These are phyloP conservation scores for Phylloporus scabripes DNA, from an alignment of 768 basidiomycete species.

Conservation along the genomic window DNA sequence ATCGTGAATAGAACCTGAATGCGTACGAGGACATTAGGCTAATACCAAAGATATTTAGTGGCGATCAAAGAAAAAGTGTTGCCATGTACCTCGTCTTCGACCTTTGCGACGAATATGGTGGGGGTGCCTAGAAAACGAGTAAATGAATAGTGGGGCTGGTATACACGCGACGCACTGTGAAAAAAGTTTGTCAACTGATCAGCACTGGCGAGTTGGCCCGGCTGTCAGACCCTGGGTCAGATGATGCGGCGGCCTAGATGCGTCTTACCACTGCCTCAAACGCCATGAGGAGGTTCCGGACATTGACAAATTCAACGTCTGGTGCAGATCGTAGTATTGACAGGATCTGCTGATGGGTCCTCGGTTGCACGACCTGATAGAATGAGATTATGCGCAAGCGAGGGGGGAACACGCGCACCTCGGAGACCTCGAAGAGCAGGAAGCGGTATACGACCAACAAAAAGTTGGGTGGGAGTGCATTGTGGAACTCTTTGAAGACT, in stretches of 20 bases:
- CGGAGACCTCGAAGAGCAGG: slow-evolving; percentile 64
- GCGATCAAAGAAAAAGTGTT: not conserved
- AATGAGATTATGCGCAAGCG: slow-evolving; percentile 1
- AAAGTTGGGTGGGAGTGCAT: slow-evolving; percentile 52
- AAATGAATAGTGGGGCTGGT: not conserved
- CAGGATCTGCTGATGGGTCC: slow-evolving; percentile 47
- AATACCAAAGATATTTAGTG: slow-evolving; percentile 7
- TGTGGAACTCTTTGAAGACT: slow-evolving; percentile 54
- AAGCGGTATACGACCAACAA: slow-evolving; percentile 59
- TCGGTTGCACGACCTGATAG: slow-evolving; percentile 58
- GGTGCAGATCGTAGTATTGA: slow-evolving; percentile 42
- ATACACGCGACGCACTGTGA: slow-evolving; percentile 21
- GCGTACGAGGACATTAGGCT: slow-evolving; percentile 27
- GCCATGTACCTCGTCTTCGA: slow-evolving; percentile 46
- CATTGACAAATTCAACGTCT: slow-evolving; percentile 37
- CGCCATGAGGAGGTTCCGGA: slow-evolving; percentile 41
- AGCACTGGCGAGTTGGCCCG: slow-evolving; percentile 44
- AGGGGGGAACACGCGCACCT: slow-evolving; percentile 37
- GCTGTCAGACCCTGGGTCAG: slow-evolving; percentile 33
- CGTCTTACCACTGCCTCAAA: slow-evolving; percentile 37
- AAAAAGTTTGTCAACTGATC: slow-evolving; percentile 66
- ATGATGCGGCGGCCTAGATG: slow-evolving; percentile 10
- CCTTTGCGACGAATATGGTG: slow-evolving; percentile 54
- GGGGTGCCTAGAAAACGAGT: slow-evolving; percentile 41
- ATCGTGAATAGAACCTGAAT: slow-evolving; percentile 10